Base-by-base conservation (phyloP, 495 filamentous ascomycete species). In the Annulohypoxylon bovei region DNA sequence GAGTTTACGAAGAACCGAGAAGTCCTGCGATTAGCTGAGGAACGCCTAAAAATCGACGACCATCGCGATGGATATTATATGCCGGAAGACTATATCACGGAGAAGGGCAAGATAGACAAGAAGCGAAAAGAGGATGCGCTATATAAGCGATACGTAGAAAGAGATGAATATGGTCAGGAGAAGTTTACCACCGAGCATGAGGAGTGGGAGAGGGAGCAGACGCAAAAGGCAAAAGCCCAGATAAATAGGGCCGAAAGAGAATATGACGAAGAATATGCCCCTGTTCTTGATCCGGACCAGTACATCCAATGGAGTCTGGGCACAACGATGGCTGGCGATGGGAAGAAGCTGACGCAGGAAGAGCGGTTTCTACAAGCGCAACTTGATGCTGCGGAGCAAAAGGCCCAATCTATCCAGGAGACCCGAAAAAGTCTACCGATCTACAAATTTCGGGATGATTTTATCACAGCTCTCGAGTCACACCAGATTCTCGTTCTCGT, bases 181-280 rank as follows among this genome's bases (percentile, higher is more conserved):
- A 88, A 90, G 69, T 97, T 92, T 72, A 85, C 98, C 53, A 97
- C 95, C 0, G 95, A 99, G 77, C 93, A 97, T 69, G 93, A 98
- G 62, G 93, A 97, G 77, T 98, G 94, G 94, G 95, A 99, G 78
- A 78, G 89, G 47, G 94, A 98, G 77, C 95, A 98, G 77, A 90
- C 91, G 5, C 87, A 91, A 68, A 96, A 96, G 78, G 95, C 93
- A 1, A 93, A 94, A 72, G 89, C 93, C 4, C 95, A 98, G 76
- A 92, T 97, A 65, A 84, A 88, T 57, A 85, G 88, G 59, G 76
- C 80, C 0, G 92, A 95, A 75, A 86, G 92, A 20, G 87, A 90
- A n/a, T 90, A 95, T 53, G 89, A 92, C 70, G 93, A 91, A 6
- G 89, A 97, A 52, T 98, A 98, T 77, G 95, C 97, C 62, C 97